These are phyloP conservation scores for Blumeriella jaapii DNA, from an alignment of 2,329 filamentous ascomycete genomes.

Conservation along the genomic window DNA sequence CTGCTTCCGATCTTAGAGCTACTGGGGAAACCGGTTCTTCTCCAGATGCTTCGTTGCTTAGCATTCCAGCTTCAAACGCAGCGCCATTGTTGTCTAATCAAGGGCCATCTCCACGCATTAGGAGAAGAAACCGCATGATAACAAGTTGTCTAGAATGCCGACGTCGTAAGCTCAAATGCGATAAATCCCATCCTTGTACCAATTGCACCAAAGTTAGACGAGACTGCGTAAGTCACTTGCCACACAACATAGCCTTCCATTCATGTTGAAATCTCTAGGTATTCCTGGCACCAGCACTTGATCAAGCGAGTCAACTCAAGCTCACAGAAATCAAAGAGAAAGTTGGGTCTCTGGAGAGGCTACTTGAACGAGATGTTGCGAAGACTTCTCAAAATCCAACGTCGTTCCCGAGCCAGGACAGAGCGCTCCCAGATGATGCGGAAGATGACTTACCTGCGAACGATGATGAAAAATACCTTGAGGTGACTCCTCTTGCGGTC, in stretches of 20 bases:
- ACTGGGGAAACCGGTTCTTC: background rate
- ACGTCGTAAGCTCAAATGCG: constrained; percentile 67
- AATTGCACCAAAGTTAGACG: constrained; percentile 31
- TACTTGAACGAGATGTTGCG: constrained; percentile 57
- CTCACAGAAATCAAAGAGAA: constrained; percentile 70
- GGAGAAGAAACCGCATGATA: constrained; percentile 51
- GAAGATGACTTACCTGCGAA: constrained; percentile 33
- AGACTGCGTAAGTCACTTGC: constrained; percentile 32
- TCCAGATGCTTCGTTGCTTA: no score
- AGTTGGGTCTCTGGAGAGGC: constrained; percentile 59
- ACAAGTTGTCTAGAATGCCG: constrained; percentile 60
- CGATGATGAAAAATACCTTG: constrained; percentile 50
- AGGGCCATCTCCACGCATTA: constrained; percentile 18
- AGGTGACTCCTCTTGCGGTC: constrained; percentile 49
- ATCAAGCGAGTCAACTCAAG: constrained; percentile 56
- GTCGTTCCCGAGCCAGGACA: constrained; percentile 10
- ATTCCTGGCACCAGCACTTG: constrained; percentile 34
- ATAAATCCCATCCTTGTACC: constrained; percentile 59
- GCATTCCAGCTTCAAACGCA: background rate
- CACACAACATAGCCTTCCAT: constrained; percentile 16
- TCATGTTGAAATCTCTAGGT: constrained; percentile 33
- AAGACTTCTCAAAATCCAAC: constrained; percentile 27
- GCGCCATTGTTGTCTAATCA: constrained; percentile 10
- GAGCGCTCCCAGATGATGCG: constrained; percentile 34
- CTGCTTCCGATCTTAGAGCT: background rate